Conservation (phyloP, 2,329 filamentous ascomycete species). For the Simplicillium sp. region DNA sequence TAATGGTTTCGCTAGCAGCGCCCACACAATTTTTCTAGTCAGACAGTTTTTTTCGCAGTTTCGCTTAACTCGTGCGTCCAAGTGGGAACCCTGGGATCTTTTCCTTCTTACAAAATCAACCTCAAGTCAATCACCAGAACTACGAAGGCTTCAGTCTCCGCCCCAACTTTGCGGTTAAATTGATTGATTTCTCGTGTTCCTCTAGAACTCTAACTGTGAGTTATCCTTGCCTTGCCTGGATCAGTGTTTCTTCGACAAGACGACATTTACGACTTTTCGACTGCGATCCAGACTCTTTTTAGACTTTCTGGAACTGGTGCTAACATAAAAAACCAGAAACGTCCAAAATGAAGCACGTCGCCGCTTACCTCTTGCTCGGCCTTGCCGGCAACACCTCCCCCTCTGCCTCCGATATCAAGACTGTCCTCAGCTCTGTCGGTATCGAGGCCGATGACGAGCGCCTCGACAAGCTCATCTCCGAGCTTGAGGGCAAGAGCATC, state of each 20-base stretch:
- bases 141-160: conserved; percentile 99
- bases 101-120: conserved; percentile 18
- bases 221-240: conserved; percentile 7
- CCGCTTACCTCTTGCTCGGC: conserved; percentile 94
- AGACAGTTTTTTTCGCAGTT: conserved; percentile 13
- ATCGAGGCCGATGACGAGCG: conserved; percentile 89
- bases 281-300: too few species aligned
- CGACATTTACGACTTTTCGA: too few species aligned
- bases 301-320: too few species aligned
- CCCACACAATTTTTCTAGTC: conserved; percentile 21
- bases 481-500: conserved; percentile 90
- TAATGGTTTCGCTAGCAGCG: conserved; percentile 13
- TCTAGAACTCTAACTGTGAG: conserved; percentile 24
- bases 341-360: conserved; percentile 97
- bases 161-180: conserved; percentile 91
- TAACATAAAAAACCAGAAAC: too few species aligned
- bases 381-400: conserved; percentile 89
- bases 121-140: conserved; percentile 48
- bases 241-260: too few species aligned
- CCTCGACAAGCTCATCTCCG: conserved; percentile 74
- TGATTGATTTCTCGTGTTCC: conserved; percentile 96
- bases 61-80: neutral
- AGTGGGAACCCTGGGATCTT: conserved; percentile 14
- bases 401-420: conserved; percentile 77
- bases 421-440: conserved; percentile 84